Base-by-base conservation (phyloP, 768 basidiomycete species). In the Tricholoma furcatifolium region DNA sequence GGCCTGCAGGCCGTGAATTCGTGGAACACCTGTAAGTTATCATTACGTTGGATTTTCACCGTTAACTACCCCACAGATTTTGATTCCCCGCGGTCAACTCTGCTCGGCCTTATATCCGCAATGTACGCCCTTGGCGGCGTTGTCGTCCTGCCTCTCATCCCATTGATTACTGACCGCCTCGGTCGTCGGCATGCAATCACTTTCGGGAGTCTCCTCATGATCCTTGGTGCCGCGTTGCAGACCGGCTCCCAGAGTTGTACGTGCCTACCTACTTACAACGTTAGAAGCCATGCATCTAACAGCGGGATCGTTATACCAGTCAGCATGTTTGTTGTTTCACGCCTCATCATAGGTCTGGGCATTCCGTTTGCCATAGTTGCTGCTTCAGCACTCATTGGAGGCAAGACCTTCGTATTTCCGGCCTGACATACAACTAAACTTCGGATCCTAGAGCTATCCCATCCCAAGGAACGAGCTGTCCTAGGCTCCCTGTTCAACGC, bases 381-480 rank as follows among this genome's bases (percentile, higher is more conserved):
- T 20, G 84, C 85, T 2, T 85, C 86, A 0, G 81, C 85, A 18
- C 72, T 87, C 46, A 79, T 87, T 58, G 80, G 77, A 73, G 76
- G 76, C 75, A 43, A 39, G 62, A 50, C 44, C 3, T 24, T 17
- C 10, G 15, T 38, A 27, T 21, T 35, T 18, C 17, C 38, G 15
- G 15, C n/a, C 14, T 18, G 4, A 10, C 27, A 4, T 27, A 7
- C 27, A 27, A 27, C 27, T 27, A 27, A 27, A 27, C 27, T 27
- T 20, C 5, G 30, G 7, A 4, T 9, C 3, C 1, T 32, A 74
- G 85, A 88, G 64, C 73, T 87, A 17, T 79, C 84, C 0, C 82
- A 85, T 67, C 85, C 85, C 0, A 84, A 82, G 48, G 85, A 89
- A 68, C 83, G 87, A 43, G 83, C 81, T 1, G 76, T 78, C 7